These are phyloP conservation scores for Vinca minor DNA, from an alignment of 257 asterid genomes.

Conservation along the genomic window DNA sequence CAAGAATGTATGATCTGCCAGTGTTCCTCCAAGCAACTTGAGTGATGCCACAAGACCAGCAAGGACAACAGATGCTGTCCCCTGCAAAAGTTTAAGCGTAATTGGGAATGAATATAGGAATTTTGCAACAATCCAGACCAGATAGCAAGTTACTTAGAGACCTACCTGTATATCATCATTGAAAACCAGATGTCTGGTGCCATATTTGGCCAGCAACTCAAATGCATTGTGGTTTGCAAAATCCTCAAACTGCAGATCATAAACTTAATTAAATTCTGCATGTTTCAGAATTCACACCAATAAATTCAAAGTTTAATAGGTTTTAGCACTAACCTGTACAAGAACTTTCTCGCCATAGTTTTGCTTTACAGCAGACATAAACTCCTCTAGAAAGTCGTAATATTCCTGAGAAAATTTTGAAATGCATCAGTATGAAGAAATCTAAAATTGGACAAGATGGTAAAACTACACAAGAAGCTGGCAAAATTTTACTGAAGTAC, in stretches of 20 bases:
- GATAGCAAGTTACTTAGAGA: constrained; percentile 1
- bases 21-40: constrained; percentile 72
- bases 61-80: constrained; percentile 92
- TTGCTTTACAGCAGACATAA: constrained; percentile 90
- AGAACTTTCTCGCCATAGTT: constrained; percentile 92
- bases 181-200: constrained; percentile 83
- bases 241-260: constrained; percentile 63
- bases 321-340: constrained; percentile 52
- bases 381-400: constrained; percentile 70
- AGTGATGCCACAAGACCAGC: constrained; percentile 88
- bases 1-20: constrained; percentile 85
- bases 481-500: constrained; percentile 24
- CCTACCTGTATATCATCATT: constrained; percentile 83
- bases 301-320: constrained; percentile 1
- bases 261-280: not conserved
- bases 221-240: constrained; percentile 96
- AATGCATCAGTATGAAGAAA: not conserved
- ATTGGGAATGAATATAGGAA: not conserved
- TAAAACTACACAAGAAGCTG: not conserved
- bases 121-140: not conserved
- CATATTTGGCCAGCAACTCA: constrained; percentile 84
- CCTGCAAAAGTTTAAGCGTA: constrained; percentile 43
- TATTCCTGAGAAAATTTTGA: constrained; percentile 51
- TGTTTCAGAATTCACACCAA: constrained; percentile 2
- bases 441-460: not conserved